Percentiles rank a stretch among this genome's conserved stretches.
Evolutionary conservation across 345 rosid species (phyloP).

Genomic region (Noccaea caerulescens): DNA sequence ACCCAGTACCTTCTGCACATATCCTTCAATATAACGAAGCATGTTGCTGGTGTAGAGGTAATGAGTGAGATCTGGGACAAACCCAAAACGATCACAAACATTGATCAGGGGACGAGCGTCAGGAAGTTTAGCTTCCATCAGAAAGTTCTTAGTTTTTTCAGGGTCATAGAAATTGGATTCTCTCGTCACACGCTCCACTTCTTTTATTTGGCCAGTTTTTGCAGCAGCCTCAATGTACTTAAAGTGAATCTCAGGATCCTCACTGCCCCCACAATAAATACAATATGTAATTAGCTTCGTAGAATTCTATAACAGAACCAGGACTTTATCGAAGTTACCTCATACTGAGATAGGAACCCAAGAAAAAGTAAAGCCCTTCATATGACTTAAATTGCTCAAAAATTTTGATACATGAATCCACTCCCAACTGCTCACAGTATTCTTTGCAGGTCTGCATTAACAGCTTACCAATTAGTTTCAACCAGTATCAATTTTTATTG

Average conservation of each 20-base stretch:
- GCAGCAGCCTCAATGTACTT: constrained; percentile 99
- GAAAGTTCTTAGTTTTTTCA: constrained; percentile 94
- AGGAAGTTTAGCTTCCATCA: constrained; percentile 99
- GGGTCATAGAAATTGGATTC: constrained; percentile 97
- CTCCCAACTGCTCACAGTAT: constrained; percentile 97
- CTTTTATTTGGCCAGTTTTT: constrained; percentile 93
- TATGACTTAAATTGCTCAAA: constrained; percentile 99
- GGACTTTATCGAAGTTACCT: constrained; percentile 55
- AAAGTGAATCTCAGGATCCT: constrained; percentile 98
- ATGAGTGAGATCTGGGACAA: constrained; percentile 96
- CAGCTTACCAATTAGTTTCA: neutral
- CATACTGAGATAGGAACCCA: constrained; percentile 96
- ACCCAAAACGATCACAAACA: constrained; percentile 99
- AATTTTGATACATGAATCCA: constrained; percentile 92
- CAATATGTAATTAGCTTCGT: neutral
- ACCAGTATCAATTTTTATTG: neutral
- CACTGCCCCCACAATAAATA: constrained; percentile 55
- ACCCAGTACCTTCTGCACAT: constrained; percentile 88
- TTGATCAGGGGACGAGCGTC: constrained; percentile 96
- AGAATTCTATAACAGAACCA: neutral
- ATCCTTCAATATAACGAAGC: constrained; percentile 99
- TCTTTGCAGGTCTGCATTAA: constrained; percentile 90
- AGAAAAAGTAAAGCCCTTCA: constrained; percentile 96
- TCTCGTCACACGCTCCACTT: constrained; percentile 99
- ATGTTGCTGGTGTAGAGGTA: constrained; percentile 89